Evolutionary conservation across 2,329 filamentous ascomycete species (phyloP).

Genomic region (Diaporthe helianthi): DNA sequence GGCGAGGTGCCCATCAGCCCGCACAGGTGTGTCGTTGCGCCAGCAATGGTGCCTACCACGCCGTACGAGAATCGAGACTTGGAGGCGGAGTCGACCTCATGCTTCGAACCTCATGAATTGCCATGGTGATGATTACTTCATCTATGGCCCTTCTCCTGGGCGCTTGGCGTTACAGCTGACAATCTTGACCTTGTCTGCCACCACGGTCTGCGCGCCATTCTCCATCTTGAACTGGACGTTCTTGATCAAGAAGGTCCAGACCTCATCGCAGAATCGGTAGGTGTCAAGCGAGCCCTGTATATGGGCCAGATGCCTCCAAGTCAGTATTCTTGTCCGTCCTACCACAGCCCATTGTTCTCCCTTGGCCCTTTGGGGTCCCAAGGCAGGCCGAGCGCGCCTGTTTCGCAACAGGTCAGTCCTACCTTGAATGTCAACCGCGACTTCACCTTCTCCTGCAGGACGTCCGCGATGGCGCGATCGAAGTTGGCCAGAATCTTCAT

Average conservation of each 20-base stretch:
- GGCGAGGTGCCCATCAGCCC: not conserved
- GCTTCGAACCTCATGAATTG: not conserved
- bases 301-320: slow-evolving; percentile 34
- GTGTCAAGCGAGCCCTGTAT: slow-evolving; percentile 91
- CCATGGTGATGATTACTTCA: not conserved
- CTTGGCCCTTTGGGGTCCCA: not conserved
- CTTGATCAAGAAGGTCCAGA: slow-evolving; percentile 99
- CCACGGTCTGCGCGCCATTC: slow-evolving; percentile 72
- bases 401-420: slow-evolving; percentile 39
- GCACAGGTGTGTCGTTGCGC: not conserved
- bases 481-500: slow-evolving; percentile 99
- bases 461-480: slow-evolving; percentile 90
- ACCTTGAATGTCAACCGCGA: slow-evolving; percentile 95
- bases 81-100: not conserved
- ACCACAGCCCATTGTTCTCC: not conserved
- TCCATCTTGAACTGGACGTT: slow-evolving; percentile 99
- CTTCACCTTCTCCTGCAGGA: slow-evolving; percentile 91
- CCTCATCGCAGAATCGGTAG: slow-evolving; percentile 99
- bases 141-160: slow-evolving; percentile 50
- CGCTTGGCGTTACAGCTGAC: slow-evolving; percentile 95
- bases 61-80: not conserved
- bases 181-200: slow-evolving; percentile 95
- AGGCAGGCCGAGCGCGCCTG: not conserved
- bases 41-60: not conserved
- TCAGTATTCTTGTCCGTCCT: slow-evolving; percentile 18